These are phyloP conservation scores for Puccinia hordei DNA, from an alignment of 1,284 basidiomycete species.

Conservation along the genomic window DNA sequence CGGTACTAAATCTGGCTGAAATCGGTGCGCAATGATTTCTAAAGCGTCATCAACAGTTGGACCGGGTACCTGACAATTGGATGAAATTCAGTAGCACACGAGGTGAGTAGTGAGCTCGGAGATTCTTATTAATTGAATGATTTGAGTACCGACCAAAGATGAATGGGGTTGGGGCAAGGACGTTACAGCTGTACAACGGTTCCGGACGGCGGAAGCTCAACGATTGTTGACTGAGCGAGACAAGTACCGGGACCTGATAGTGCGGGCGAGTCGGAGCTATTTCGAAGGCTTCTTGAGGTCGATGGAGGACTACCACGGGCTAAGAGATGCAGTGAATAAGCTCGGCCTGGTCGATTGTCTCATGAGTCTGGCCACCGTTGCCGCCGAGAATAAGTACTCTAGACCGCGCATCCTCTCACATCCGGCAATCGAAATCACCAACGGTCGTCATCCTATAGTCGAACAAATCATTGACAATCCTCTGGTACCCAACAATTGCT, in stretches of 20 bases:
- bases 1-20: neutral
- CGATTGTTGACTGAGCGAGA: slow-evolving; percentile 23
- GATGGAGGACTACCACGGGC: slow-evolving; percentile 30
- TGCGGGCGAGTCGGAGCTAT: neutral
- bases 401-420: slow-evolving; percentile 31
- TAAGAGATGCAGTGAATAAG: slow-evolving; percentile 11
- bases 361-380: slow-evolving; percentile 13
- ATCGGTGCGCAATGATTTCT: neutral
- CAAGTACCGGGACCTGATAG: slow-evolving; percentile 17
- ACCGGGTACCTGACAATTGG: slow-evolving; percentile 34
- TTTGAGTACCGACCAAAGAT: neutral
- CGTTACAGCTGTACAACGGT: slow-evolving; percentile 28
- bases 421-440: slow-evolving; percentile 8
- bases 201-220: slow-evolving; percentile 27
- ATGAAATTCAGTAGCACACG: slow-evolving; percentile 34
- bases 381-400: slow-evolving; percentile 16
- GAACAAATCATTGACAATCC: slow-evolving; percentile 32
- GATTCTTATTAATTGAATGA: neutral
- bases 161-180: neutral
- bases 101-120: slow-evolving; percentile 15
- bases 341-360: slow-evolving; percentile 28
- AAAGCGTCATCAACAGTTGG: slow-evolving; percentile 27
- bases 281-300: slow-evolving; percentile 21
- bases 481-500: slow-evolving; percentile 32
- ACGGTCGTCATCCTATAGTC: slow-evolving; percentile 43